Evolutionary conservation across 805 yeast species (phyloP).

Genomic region (Candida endomychidarum): DNA sequence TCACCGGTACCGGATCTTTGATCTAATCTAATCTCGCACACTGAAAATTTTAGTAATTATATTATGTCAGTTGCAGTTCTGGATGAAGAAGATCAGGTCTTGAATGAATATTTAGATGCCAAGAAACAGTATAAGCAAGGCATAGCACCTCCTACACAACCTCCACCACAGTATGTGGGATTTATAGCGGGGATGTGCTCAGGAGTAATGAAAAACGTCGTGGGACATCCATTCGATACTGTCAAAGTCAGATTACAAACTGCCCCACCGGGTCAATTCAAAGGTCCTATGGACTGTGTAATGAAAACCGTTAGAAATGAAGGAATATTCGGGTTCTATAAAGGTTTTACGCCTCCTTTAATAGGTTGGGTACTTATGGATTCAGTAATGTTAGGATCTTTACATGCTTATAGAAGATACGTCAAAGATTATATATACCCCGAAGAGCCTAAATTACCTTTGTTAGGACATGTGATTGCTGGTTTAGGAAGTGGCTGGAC

Average conservation of each 20-base stretch:
- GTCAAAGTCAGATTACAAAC: conserved; percentile 83
- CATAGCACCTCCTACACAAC: conserved; percentile 16
- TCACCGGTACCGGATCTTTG: conserved; percentile 3
- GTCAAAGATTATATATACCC: conserved; percentile 64
- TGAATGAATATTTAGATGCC: conserved; percentile 11
- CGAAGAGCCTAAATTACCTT: conserved; percentile 63
- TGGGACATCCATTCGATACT: conserved; percentile 93
- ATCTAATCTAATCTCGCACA: too few relatives aligned
- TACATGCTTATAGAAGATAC: conserved; percentile 71
- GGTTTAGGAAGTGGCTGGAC: conserved; percentile 88
- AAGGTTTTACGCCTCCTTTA: conserved; percentile 91
- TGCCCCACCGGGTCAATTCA: conserved; percentile 57
- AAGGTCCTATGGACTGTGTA: conserved; percentile 82
- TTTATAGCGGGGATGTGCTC: conserved; percentile 87
- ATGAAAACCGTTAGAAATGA: conserved; percentile 68
- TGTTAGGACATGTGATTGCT: conserved; percentile 72
- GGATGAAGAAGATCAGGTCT: conserved; percentile 27
- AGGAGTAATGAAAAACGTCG: conserved; percentile 83
- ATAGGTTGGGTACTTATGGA: conserved; percentile 96
- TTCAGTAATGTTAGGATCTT: conserved; percentile 83
- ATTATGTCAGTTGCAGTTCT: conserved; percentile 28
- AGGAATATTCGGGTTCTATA: conserved; percentile 76
- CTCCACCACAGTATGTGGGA: conserved; percentile 63
- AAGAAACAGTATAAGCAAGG: neutral
- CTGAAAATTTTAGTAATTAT: conserved; percentile 1